Conservation (phyloP, 371 early-diverging fungal species). For the Nematocida minor region DNA sequence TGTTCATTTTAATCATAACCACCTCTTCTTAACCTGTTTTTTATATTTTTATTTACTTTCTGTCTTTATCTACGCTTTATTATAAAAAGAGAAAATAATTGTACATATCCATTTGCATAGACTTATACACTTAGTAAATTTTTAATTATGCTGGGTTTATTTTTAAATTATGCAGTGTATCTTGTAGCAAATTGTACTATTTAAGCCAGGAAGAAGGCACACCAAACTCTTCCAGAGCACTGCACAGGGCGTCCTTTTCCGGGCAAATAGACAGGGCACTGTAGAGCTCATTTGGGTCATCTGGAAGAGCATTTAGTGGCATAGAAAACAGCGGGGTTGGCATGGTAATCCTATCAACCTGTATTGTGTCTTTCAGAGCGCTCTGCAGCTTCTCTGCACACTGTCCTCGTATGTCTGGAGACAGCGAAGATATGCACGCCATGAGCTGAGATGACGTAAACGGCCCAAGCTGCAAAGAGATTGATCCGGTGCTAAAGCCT, state of each 20-base stretch:
- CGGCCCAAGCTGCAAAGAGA: slow-evolving; percentile 27
- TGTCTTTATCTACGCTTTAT: no score
- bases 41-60: no score
- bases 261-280: slow-evolving; percentile 14
- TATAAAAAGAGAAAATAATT: no score
- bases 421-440: slow-evolving; percentile 28
- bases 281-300: slow-evolving; percentile 22
- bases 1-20: no score
- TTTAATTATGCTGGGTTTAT: no score
- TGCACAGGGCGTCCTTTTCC: not conserved
- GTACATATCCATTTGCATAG: no score
- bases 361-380: not conserved
- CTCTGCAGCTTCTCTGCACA: not conserved
- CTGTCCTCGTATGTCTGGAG: slow-evolving; percentile 4
- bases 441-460: slow-evolving; percentile 21
- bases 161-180: no score
- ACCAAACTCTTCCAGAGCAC: not conserved
- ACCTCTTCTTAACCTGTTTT: no score
- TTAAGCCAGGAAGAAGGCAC: slow-evolving; percentile 3
- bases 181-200: not conserved
- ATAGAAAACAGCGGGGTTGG: not conserved
- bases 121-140: no score
- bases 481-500: not conserved
- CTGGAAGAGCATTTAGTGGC: not conserved
- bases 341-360: not conserved